Base-by-base conservation (phyloP, 2,329 filamentous ascomycete genomes). In the Colletotrichum lini region DNA sequence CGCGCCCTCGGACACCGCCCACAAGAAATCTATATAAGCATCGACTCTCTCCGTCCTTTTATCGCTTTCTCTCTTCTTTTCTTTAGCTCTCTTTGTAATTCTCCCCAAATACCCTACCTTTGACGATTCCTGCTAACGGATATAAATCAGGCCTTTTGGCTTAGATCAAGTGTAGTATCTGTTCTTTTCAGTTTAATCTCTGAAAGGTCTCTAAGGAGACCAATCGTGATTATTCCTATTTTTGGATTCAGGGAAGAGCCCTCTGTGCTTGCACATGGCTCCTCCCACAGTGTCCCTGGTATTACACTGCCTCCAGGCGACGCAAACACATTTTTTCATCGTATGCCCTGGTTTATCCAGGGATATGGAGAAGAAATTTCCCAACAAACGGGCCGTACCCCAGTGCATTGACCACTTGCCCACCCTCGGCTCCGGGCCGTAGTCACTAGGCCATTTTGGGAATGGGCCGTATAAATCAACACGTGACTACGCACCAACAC, bases 121-220 rank as follows among this genome's bases (percentile, higher is more conserved):
- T 15, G 15, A 8, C 2, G 16, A 8, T 13, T n/a, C 18, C 3
- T n/a, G 18, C 45, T 47, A 47, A 47, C 16, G 18, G 15, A 45
- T 45, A 4, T 12, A 1, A n/a, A 21, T 21, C 45, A 47, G 42
- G 77, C 79, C 85, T 86, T 87, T 87, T 90, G 88, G 90, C 90
- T 93, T 93, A 94, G 92, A 94, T 94, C 92, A 94, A 94, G 92
- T 94, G 92, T 94, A 94, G 92, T 94, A 94, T 94, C 92, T 94
- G 92, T 95, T 95, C 93, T 95, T 94, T 93, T 94, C 91, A 95
- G 93, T 94, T 95, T 95, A 95, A 95, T 94, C 91, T 93, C 93
- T 95, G 92, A 92, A 93, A 94, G 88, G 88, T 87, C 86, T 87
- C 90, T 89, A 93, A 85, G 87, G 90, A 86, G 86, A 86, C 86